phyloP scores from a whole-genome alignment of 345 rosid genomes.

The Lepidium sativum region DNA sequence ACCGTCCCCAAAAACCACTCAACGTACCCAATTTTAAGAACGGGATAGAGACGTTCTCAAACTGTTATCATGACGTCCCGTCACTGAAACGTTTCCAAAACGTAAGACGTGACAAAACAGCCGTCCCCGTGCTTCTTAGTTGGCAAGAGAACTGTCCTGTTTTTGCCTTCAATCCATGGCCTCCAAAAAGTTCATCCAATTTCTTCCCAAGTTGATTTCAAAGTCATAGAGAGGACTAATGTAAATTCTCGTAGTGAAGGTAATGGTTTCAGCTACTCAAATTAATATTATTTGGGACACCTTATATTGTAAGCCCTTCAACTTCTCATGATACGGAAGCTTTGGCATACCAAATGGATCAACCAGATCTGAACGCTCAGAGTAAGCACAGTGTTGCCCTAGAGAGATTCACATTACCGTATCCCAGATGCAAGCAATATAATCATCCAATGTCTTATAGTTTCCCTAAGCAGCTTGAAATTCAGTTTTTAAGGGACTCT shows the following conservation, averaged over 20 bases:
- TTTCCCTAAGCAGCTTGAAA: constrained; percentile 16
- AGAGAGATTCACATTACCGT: not conserved
- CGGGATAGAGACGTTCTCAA: too few species aligned
- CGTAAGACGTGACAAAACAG: too few species aligned
- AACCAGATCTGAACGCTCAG: constrained; percentile 59
- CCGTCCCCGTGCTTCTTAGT: too few species aligned
- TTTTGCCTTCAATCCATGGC: constrained; percentile 48
- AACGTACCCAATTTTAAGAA: too few species aligned
- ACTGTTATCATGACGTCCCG: too few species aligned
- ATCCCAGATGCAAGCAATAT: not conserved
- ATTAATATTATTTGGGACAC: constrained; percentile 31
- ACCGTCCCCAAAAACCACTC: too few species aligned
- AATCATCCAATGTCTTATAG: not conserved
- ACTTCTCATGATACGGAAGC: constrained; percentile 51
- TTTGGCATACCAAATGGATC: constrained; percentile 51
- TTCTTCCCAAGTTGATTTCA: constrained; percentile 49
- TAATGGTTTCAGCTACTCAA: constrained; percentile 17
- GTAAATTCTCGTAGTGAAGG: constrained; percentile 71
- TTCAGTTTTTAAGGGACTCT: constrained; percentile 77
- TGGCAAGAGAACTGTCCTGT: constrained; percentile 51
- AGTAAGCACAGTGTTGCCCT: constrained; percentile 31
- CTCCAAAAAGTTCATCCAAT: constrained; percentile 35
- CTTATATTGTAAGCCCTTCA: constrained; percentile 65
- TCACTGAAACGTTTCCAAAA: too few species aligned
- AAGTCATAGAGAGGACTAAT: constrained; percentile 59